Evolutionary conservation across 306 rosid genomes (phyloP).

Genomic region (Phaseolus lunatus): DNA sequence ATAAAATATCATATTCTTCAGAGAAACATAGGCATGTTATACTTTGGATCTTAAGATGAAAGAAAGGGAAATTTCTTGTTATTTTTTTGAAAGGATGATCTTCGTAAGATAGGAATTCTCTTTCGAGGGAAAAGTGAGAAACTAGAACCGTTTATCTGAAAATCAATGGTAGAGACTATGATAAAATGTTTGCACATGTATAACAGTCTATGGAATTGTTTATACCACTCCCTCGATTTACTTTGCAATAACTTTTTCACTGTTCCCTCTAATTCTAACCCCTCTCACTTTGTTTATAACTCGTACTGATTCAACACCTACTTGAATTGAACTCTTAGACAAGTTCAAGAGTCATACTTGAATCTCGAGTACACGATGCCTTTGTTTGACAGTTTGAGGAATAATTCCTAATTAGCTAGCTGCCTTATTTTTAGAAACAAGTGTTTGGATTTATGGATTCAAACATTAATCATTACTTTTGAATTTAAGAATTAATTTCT

Average conservation of each 20-base stretch:
- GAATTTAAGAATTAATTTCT: conserved; percentile 23
- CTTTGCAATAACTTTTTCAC: not conserved
- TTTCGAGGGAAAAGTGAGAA: not conserved
- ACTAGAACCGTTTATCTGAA: not conserved
- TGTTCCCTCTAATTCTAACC: not conserved
- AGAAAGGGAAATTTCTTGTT: not conserved
- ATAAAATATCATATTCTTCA: not conserved
- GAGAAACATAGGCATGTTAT: not conserved
- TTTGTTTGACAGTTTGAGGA: not conserved
- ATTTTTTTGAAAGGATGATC: not conserved
- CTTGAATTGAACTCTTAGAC: not conserved
- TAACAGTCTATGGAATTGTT: not conserved
- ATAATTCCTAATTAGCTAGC: conserved; percentile 1
- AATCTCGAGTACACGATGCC: not conserved
- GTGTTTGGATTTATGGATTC: conserved; percentile 13
- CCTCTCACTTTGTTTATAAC: not conserved
- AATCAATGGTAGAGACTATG: not conserved
- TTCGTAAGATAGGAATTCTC: not conserved
- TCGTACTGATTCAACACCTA: not conserved
- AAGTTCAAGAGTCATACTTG: not conserved
- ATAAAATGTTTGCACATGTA: not conserved
- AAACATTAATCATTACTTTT: conserved; percentile 4
- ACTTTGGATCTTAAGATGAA: not conserved
- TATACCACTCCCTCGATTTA: not conserved
- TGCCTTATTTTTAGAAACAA: not conserved